Base-by-base conservation (phyloP, 106 monocot species). In the Dendrobium nobile region DNA sequence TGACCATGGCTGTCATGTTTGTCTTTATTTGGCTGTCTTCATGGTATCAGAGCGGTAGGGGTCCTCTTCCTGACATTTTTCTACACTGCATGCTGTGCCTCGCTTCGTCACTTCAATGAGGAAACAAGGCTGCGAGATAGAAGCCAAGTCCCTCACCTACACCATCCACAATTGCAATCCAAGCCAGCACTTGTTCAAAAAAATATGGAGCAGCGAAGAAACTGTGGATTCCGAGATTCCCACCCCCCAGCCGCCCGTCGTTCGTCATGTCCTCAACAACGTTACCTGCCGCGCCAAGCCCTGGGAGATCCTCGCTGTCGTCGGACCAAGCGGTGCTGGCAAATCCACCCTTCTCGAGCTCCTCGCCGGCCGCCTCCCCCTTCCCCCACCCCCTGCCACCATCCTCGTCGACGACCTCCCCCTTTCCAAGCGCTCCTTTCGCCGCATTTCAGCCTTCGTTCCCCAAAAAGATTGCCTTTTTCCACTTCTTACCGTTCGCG, bases 241-340 rank as follows among this genome's bases (percentile, higher is more conserved):
- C 18, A 13, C 15, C 16, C 17, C 64, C 17, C 48, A 15, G 15
- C 33, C 41, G 2, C 10, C 73, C 20, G 26, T 55, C 13, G 55
- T 79, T 11, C 86, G 90, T 4, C 85, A 87, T 45, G 86, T 97
- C 3, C 87, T 97, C 15, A 85, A 88, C 67, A 80, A 89, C 79
- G 94, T 97, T 9, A 82, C 67, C 47, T 92, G 85, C 86, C 79
- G 43, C 68, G 97, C 97, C 5, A 85, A 84, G 20, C 92, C 97
- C 19, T 81, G 84, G 67, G 94, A 97, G 79, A 75, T 97, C 77
- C 92, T 97, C 22, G 94, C 97, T 27, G 75, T 97, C 44, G 92
- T 92, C 20, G 97, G 97, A 31, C 97, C 97, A 4, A 97, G 97
- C 77, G 97, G 97, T 26, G 97, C 97, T 54, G 97, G 94, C 11